Evolutionary conservation across 441 rosid genomes (phyloP).

Genomic region (Croton setiger): DNA sequence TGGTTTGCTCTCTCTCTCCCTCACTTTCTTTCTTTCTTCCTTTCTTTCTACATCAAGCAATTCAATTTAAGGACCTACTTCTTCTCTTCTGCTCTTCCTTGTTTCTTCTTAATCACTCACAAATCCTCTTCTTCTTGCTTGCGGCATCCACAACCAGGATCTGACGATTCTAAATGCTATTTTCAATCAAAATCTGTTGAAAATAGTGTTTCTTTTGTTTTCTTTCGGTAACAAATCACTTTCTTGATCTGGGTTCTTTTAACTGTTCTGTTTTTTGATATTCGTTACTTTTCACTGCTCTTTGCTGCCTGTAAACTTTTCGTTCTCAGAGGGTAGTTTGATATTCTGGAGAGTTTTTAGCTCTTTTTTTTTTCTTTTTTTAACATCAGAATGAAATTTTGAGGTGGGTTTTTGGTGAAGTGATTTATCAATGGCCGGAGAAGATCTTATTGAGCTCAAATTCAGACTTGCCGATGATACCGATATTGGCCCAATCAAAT

Average conservation of each 20-base stretch:
- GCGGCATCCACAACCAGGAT: constrained; percentile 7
- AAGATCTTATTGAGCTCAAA: constrained; percentile 62
- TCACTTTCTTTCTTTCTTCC: constrained; percentile 11
- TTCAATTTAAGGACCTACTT: constrained; percentile 11
- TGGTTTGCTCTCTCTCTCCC: constrained; percentile 10
- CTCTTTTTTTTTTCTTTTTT: not conserved
- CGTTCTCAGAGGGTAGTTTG: constrained; percentile 17
- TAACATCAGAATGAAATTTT: constrained; percentile 22
- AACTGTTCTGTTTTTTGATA: constrained; percentile 12
- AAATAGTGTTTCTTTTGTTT: constrained; percentile 14
- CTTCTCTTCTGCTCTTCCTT: not conserved
- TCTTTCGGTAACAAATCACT: constrained; percentile 11
- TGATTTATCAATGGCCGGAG: constrained; percentile 54
- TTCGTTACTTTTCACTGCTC: constrained; percentile 15
- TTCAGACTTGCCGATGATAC: constrained; percentile 80
- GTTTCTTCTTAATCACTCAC: not conserved
- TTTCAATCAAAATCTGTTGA: constrained; percentile 6
- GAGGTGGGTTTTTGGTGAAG: constrained; percentile 23
- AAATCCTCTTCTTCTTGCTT: not conserved
- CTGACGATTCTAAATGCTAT: not conserved
- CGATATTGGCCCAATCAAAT: constrained; percentile 73
- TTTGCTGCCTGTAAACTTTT: constrained; percentile 26
- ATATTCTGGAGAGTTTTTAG: constrained; percentile 13
- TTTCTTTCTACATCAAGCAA: constrained; percentile 26
- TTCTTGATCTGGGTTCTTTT: constrained; percentile 28